phyloP scores from a whole-genome alignment of 768 basidiomycete genomes.

The Cantharellus anzutake region DNA sequence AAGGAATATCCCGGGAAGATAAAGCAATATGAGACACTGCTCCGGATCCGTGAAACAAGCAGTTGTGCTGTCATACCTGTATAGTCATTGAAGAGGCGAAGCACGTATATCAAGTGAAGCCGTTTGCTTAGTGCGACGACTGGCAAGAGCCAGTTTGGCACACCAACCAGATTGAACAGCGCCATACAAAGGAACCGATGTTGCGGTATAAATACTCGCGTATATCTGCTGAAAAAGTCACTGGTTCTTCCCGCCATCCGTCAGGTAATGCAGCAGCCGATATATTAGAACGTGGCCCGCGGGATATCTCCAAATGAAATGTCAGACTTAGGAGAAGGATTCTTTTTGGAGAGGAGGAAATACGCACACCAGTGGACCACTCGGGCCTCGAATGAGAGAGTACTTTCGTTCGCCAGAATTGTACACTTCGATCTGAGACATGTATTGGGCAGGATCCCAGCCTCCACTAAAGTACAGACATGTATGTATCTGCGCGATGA shows the following conservation, averaged over 20 bases:
- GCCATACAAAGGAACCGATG: constrained; percentile 44
- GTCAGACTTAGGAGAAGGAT: background rate
- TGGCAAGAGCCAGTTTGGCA: constrained; percentile 55
- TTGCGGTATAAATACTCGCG: constrained; percentile 42
- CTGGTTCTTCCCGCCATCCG: constrained; percentile 39
- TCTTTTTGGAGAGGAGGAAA: constrained; percentile 12
- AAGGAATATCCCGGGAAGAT: constrained; percentile 74
- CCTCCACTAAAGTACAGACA: constrained; percentile 15
- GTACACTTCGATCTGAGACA: constrained; percentile 68
- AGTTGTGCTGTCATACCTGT: constrained; percentile 50
- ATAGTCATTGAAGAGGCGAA: constrained; percentile 91
- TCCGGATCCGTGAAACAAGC: constrained; percentile 47
- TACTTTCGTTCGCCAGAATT: constrained; percentile 73
- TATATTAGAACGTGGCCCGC: constrained; percentile 85
- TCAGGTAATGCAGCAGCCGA: constrained; percentile 42
- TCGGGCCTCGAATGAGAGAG: constrained; percentile 63
- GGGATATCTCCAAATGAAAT: constrained; percentile 48
- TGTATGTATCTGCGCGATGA: constrained; percentile 66
- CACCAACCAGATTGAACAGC: constrained; percentile 43
- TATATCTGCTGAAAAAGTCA: constrained; percentile 61
- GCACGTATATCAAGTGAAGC: constrained; percentile 78
- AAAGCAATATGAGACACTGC: constrained; percentile 50
- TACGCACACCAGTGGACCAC: constrained; percentile 75
- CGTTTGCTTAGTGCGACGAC: constrained; percentile 78
- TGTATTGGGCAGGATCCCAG: constrained; percentile 82